phyloP scores from a whole-genome alignment of 108 stramenopile species.

The Discostella stelligeroides region DNA sequence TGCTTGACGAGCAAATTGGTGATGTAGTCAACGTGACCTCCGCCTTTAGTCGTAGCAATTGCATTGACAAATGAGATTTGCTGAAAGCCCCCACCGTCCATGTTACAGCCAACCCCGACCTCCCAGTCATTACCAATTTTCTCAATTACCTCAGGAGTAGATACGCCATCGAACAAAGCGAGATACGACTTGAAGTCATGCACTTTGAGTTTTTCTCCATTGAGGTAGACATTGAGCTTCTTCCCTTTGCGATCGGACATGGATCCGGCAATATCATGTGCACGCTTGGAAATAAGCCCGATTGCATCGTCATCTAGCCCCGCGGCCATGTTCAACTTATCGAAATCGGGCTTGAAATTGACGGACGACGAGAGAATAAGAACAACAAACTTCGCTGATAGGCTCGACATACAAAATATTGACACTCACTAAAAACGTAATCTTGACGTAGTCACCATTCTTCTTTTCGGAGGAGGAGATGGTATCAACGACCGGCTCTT shows the following conservation, averaged over 20 bases:
- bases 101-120: constrained; percentile 90
- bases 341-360: constrained; percentile 94
- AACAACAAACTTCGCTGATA: too few relatives aligned
- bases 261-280: constrained; percentile 98
- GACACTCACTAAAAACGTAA: too few relatives aligned
- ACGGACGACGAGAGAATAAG: too few relatives aligned
- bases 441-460: constrained; percentile 94
- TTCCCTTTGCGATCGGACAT: constrained; percentile 86
- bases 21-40: constrained; percentile 91
- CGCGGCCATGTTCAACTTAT: constrained; percentile 89
- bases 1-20: constrained; percentile 84
- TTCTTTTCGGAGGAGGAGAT: constrained; percentile 68
- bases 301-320: constrained; percentile 94
- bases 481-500: constrained; percentile 71
- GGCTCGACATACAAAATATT: too few relatives aligned
- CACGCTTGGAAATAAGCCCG: constrained; percentile 90
- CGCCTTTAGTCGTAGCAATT: constrained; percentile 97
- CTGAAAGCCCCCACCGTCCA: constrained; percentile 87
- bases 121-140: constrained; percentile 93
- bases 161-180: constrained; percentile 87
- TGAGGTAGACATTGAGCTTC: constrained; percentile 88
- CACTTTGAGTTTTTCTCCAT: constrained; percentile 90
- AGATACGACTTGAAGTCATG: constrained; percentile 94
- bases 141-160: constrained; percentile 83
- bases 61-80: constrained; percentile 98